phyloP scores from a whole-genome alignment of 1,139 yeast genomes.

The Saccharomycopsis hybrid region DNA sequence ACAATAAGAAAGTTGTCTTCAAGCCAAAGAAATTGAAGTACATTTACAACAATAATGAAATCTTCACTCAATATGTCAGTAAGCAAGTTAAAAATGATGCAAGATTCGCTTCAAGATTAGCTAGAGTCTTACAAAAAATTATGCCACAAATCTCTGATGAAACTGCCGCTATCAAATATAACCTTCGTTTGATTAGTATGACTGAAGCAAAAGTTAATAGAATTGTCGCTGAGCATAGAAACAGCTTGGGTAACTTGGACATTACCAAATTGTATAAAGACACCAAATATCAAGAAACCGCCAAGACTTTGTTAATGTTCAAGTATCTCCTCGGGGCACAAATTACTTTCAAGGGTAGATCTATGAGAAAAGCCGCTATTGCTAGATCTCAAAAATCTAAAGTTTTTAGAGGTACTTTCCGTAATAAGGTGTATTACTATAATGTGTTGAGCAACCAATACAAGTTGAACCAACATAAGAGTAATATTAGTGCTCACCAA shows the following conservation, averaged over 20 bases:
- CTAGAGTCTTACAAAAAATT: constrained; percentile 9
- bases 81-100: constrained; percentile 5
- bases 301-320: constrained; percentile 16
- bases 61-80: constrained; percentile 14
- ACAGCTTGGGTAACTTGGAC: constrained; percentile 11
- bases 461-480: constrained; percentile 12
- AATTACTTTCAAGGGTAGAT: constrained; percentile 15
- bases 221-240: constrained; percentile 3
- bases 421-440: constrained; percentile 15
- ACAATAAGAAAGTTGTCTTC: constrained; percentile 13
- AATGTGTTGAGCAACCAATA: constrained; percentile 16
- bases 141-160: constrained; percentile 17
- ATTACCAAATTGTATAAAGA: constrained; percentile 9
- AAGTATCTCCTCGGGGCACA: constrained; percentile 16
- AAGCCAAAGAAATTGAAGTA: constrained; percentile 17
- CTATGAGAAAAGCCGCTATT: constrained; percentile 14
- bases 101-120: constrained; percentile 3
- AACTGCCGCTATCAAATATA: constrained; percentile 13
- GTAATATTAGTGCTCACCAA: constrained; percentile 10
- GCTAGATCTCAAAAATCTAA: constrained; percentile 14
- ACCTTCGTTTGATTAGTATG: constrained; percentile 6
- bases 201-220: constrained; percentile 3
- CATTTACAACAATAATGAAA: constrained; percentile 10
- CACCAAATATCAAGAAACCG: constrained; percentile 1
- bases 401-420: constrained; percentile 16